phyloP scores from a whole-genome alignment of 2,329 filamentous ascomycete species.

The Aspergillus bombycis region DNA sequence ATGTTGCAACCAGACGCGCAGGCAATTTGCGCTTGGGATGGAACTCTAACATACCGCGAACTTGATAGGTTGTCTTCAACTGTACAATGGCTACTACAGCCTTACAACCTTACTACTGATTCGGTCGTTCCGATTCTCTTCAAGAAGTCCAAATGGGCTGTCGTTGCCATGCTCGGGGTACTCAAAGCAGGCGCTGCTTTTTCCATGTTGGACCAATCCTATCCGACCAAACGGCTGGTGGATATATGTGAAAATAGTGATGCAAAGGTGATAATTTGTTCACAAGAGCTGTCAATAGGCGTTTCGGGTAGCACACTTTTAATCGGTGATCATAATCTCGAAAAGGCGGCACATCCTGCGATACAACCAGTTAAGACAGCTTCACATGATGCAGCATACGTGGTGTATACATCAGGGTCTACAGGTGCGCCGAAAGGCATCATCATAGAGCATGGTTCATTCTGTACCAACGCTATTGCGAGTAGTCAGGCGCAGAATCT shows the following conservation, averaged over 20 bases:
- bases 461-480: constrained; percentile 17
- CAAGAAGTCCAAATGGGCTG: constrained; percentile 10
- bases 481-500: constrained; percentile 1
- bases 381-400: constrained; percentile 7
- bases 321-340: background rate
- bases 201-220: constrained; percentile 32
- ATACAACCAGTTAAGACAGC: constrained; percentile 5
- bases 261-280: constrained; percentile 20
- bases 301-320: background rate
- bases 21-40: constrained; percentile 25
- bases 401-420: constrained; percentile 73
- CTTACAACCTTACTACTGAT: background rate
- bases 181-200: constrained; percentile 30
- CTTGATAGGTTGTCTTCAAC: background rate
- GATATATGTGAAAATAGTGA: constrained; percentile 23
- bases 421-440: constrained; percentile 86
- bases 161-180: constrained; percentile 23
- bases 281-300: background rate
- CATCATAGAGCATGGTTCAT: constrained; percentile 67
- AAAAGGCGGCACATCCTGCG: constrained; percentile 4
- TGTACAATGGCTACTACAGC: background rate
- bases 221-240: constrained; percentile 38
- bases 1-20: constrained; percentile 7
- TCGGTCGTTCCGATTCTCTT: background rate
- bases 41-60: constrained; percentile 14